Base-by-base conservation (phyloP, 768 basidiomycete genomes). In the Tylopilus sp. region DNA sequence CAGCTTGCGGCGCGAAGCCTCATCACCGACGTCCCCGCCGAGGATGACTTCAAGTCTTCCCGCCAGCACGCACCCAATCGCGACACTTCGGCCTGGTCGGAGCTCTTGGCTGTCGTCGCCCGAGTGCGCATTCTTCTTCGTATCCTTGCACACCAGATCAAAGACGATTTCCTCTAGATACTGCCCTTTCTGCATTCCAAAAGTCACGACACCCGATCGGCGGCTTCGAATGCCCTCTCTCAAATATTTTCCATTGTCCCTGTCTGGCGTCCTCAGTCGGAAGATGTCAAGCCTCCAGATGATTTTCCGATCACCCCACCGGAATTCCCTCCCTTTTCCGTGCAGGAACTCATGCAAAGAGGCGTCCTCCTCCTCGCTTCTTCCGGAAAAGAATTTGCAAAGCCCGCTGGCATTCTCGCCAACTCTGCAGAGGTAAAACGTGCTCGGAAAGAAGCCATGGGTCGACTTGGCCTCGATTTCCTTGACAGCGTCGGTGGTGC, bases 171-270 rank as follows among this genome's bases (percentile, higher is more conserved):
- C 21, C 40, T 28, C 10, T 66, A 97, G 88, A 87, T 99, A 59
- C 73, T 98, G 12, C 97, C 97, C 5, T 93, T 80, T 66, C 76
- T 98, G 2, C 88, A 90, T 65, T 94, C 92, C 36, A 91, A 89
- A 72, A 88, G 87, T n/a, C 85, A 83, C 55, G 97, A 99, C 52
- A 93, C 95, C 2, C 82, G 97, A 40, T 81, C 84, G 3, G 93
- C 97, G 0, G 92, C 93, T 0, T 91, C 94, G 0, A 79, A 83
- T 49, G 90, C 97, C 1, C 76, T 98, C 40, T 91, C 91, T 0
- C 85, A 91, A 46, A 90, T 98, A 52, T 94, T 89, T 57, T 76
- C 84, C 6, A 77, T 88, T 15, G 85, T 94, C 2, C 95, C 95
- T 1, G 74, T 81, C 57, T 95, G 94, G 86, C 76, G 71, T 66